Evolutionary conservation across 257 asterid species (phyloP), one percentile per base, ranked within the genome.

Genomic region (Solanum clarkiae): DNA sequence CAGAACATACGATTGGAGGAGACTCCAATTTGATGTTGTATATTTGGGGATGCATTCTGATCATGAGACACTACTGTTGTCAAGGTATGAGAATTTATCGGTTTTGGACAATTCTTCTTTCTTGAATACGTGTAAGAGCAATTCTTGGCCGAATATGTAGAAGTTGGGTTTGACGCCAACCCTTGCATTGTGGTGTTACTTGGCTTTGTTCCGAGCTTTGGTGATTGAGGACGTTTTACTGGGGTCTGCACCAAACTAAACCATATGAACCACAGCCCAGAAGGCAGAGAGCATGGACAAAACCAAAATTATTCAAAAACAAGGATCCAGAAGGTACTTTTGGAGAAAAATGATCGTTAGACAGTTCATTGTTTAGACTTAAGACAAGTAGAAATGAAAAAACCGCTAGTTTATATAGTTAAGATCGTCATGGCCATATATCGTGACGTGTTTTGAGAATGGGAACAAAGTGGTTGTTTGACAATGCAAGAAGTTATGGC

Each of bases 151-250:
- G 17, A 51, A 77, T 77, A 51, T 77, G 88, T 86, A 13, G 92
- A 88, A 42, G 92, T 86, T 44, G 94, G 92, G 91, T 89, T 84
- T 54, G 96, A 89, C 84, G 68, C 62, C 81, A 86, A 85, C 91
- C 89, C 90, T 54, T 87, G 88, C 87, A 51, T 88, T 89, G 88
- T 90, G 82, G 84, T 87, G n/a, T 89, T 80, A 80, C 79, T 26
- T 86, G 87, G 45, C 80, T 86, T 91, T 86, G 86, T 88, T 85
- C 93, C 91, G 44, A 84, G 82, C 45, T 87, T 89, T 22, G 89
- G 84, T 85, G 94, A 16, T 88, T 85, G 88, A 80, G 94, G 75
- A 54, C 86, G 92, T 80, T 81, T 80, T 85, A 83, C 87, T 69
- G 87, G 90, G 57, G 83, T 86, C 97, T 93, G 95, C 90, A 85